These are phyloP conservation scores for Colletotrichum sp. DNA, from an alignment of 2,329 filamentous ascomycete genomes.

Conservation along the genomic window DNA sequence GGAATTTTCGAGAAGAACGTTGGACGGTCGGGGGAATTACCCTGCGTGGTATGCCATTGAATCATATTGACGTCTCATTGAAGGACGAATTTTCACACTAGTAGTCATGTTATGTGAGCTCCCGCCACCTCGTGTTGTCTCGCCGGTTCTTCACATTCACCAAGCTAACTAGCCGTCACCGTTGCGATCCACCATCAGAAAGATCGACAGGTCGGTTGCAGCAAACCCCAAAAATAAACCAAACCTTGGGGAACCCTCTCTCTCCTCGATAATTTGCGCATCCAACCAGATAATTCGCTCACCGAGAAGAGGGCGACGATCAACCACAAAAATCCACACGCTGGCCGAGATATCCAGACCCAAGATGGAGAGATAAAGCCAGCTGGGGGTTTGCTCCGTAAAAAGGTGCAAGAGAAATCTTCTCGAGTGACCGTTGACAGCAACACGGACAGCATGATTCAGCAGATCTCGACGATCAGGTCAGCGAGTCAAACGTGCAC, in stretches of 20 bases:
- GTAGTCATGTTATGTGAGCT: not conserved
- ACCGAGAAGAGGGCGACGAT: not conserved
- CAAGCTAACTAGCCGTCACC: not conserved
- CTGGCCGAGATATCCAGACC: not conserved
- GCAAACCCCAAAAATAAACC: not conserved
- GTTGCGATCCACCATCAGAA: not conserved
- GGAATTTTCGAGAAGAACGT: not conserved
- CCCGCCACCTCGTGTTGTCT: not conserved
- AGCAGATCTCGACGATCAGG: not conserved
- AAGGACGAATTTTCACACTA: not conserved
- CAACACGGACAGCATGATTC: not conserved
- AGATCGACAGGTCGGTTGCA: not conserved
- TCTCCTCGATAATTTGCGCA: not conserved
- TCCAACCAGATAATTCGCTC: not conserved
- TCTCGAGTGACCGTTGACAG: not conserved
- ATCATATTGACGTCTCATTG: not conserved
- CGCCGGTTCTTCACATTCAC: not conserved
- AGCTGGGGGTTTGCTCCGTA: not conserved
- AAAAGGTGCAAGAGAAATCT: not conserved
- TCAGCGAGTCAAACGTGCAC: conserved; percentile 1
- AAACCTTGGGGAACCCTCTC: not conserved
- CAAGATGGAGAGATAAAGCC: not conserved
- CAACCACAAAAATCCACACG: not conserved
- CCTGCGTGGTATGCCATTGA: not conserved
- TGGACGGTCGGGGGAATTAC: not conserved